Evolutionary conservation across 495 filamentous ascomycete genomes (phyloP), one percentile per base, ranked within the genome.

Genomic region (Trichocladium uniseriatum): DNA sequence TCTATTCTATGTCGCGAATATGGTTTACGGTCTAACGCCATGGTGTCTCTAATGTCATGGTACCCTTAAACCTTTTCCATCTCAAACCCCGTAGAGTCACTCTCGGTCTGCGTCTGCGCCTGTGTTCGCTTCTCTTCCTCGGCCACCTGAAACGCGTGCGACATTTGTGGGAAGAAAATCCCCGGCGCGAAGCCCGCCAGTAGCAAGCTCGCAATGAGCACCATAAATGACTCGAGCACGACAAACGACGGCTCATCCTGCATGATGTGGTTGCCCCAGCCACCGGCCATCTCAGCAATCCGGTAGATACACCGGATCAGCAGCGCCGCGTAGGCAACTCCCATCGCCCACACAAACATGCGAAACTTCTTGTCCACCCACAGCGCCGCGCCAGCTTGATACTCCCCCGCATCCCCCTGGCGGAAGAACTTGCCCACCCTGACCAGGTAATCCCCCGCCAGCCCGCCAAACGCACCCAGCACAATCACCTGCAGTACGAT

Each of bases 401-500:
- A 54, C 1, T 62, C 60, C 6, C 27, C 21, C 0, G 19, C 15
- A 1, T 31, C 27, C 0, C 48, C 49, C 0, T 73, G 64, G 0
- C 71, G 59, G 13, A 70, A 28, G 38, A 11, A 32, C 31, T 11
- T 32, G 9, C 31, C 31, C 2, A 11, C 31, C 2, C 31, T 5
- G 5, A 32, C 31, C 31, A 71, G 72, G 43, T 77, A 84, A 8
- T 79, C 68, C 3, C 66, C 42, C 3, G 61, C 70, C 13, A 79
- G 19, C 3, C 59, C 9, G 0, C 76, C 79, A 52, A 83, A 87
- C 9, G 72, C 63, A 11, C 62, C 58, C 57, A 87, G 72, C 0
- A 83, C 83, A 2, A 69, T 68, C 16, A 83, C 82, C 70, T 89
- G 84, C 56, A 81, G 78, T 0, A 76, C 71, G 54, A 89, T 82